Conservation (phyloP, 352 stramenopile genomes). For the Pythium insidiosum region DNA sequence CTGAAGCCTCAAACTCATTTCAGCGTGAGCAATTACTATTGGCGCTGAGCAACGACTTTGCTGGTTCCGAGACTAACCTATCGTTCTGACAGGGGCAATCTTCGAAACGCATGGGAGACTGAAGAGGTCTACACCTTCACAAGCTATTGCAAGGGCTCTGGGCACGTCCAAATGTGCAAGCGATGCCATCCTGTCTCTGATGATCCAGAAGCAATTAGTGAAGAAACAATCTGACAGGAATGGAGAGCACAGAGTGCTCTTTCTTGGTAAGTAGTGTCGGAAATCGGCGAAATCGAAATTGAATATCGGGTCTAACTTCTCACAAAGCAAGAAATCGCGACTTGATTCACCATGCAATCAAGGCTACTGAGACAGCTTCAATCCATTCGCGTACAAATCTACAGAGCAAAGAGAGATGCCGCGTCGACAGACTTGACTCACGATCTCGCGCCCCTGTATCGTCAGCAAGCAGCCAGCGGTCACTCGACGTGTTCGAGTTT, state of each 20-base stretch:
- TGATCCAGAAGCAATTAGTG: too few species aligned
- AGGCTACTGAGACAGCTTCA: too few species aligned
- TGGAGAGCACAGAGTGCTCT: too few species aligned
- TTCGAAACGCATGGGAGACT: conserved; percentile 25
- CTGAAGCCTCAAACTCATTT: conserved; percentile 13
- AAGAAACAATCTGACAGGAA: too few species aligned
- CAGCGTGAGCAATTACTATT: conserved; percentile 6
- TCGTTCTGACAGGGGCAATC: conserved; percentile 15
- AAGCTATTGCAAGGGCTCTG: conserved; percentile 13
- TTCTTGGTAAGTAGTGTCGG: background rate
- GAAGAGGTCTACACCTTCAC: conserved; percentile 15
- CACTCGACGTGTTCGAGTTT: too few species aligned
- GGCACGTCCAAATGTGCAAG: conserved; percentile 3
- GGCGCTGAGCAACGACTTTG: background rate
- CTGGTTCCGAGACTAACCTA: background rate
- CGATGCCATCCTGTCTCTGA: conserved; percentile 20
- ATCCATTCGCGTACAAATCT: too few species aligned
- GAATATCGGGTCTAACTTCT: too few species aligned
- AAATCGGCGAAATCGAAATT: background rate
- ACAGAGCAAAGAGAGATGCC: too few species aligned
- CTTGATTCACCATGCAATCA: background rate
- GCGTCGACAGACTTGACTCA: too few species aligned
- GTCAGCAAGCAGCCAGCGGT: too few species aligned
- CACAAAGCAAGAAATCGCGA: background rate
- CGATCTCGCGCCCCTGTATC: too few species aligned